Base-by-base conservation (phyloP, 1,284 basidiomycete genomes). In the Ganoderma lingzhi region DNA sequence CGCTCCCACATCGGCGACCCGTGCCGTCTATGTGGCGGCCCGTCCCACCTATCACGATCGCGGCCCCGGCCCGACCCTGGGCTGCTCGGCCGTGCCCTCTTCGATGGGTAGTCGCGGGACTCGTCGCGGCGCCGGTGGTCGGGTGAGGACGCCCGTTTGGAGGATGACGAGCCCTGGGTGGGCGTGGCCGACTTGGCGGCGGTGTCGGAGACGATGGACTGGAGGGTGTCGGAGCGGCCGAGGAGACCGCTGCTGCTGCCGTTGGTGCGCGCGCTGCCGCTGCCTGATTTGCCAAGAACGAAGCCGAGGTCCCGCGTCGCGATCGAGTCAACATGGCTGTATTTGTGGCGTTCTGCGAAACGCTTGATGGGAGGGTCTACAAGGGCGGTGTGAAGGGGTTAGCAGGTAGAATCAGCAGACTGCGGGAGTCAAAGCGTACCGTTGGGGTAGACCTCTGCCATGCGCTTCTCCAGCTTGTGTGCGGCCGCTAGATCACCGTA, bases 401-500 rank as follows among this genome's bases (percentile, higher is more conserved):
- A 63, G 8, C 23, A 8, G 3, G 3, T 37, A 19, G 17, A 48
- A 23, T 42, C 4, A 17, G 62, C 8, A 10, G 15, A 63, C 23
- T 2, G 61, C 68, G 30, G 3, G 12, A 17, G 19, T 8, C 28
- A 4, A 2, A 53, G 67, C 85, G 61, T 70, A 95, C 95, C 94
- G 65, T 89, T 88, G 0, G 96, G 93, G 81, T 96, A 99, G 2
- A 91, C 88, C 73, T 98, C 96, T 2, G 91, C 85, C 76, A 98
- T 92, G 5, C 97, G 89, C 71, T 91, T 89, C 79, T 98, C 96
- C 62, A 99, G 88, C 80, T 97, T 96, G 72, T 93, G 90, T 10
- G 95, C 91, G 2, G 94, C 93, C 60, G 94, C 90, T n/a, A 96
- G 84, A 81, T 98, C 96, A 30, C 96, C 96, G 78, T 95, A 99